Base-by-base conservation (phyloP, 495 filamentous ascomycete species). In the Recurvomyces mirabilis region DNA sequence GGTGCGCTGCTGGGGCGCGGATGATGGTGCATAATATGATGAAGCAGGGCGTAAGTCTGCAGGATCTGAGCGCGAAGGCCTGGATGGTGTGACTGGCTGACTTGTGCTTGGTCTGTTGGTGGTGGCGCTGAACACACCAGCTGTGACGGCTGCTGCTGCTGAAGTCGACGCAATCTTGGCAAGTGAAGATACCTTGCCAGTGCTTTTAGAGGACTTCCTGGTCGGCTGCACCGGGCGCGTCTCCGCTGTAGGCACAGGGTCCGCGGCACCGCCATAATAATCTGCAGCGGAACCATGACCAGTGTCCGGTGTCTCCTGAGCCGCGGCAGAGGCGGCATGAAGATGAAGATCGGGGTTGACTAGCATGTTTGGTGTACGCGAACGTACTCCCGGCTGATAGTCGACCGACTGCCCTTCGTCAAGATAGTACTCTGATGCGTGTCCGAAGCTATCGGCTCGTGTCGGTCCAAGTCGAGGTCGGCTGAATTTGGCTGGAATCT, bases 341-440 rank as follows among this genome's bases (percentile, higher is more conserved):
- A 67, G 49, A 41, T 67, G 64, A 3, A 47, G 54, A 34, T 62
- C 51, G 12, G 73, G 69, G 17, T 60, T 61, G 21, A 62, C 55
- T 15, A 79, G 70, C 10, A 80, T 62, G 2, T 67, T 60, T 19
- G 77, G 76, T 7, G 64, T 63, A 4, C 66, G 54, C 18, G 70
- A 68, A 23, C 78, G 68, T 4, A 75, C 61, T 26, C 78, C 78
- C 1, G 78, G 78, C 57, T 81, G 78, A 1, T 65, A 45, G n/a
- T 59, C 52, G 10, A 81, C 76, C 11, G 75, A 79, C 52, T 81
- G 63, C 0, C 77, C 78, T 54, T 76, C 72, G 57, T 81, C 78
- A 14, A 70, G 70, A 48, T 81, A 81, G 55, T 79, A 82, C 34
- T 79, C 75, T 18, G 78, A 73, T 1, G 78, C 78, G n/a, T 69